Evolutionary conservation across 139 green algal species (phyloP).

Genomic region (Zygnema cylindricum): DNA sequence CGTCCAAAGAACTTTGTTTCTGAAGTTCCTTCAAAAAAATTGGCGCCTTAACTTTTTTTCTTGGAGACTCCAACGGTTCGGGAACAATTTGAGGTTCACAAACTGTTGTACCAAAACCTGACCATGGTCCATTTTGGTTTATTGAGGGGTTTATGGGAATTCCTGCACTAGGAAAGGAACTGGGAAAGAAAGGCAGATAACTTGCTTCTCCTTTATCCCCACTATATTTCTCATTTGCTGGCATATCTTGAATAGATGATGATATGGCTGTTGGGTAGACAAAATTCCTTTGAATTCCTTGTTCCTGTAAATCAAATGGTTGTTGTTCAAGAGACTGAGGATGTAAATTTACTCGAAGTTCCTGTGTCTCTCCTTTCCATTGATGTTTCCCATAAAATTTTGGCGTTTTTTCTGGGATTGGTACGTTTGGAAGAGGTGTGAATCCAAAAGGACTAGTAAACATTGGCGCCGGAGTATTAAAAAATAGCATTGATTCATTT

Average conservation of each 20-base stretch:
- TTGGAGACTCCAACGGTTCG: not conserved
- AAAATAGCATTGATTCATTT: not conserved
- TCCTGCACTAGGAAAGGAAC: not conserved
- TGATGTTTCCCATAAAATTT: not conserved
- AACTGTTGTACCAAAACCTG: not conserved
- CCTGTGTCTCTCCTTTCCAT: not conserved
- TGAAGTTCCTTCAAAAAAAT: not conserved
- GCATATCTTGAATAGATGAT: no score
- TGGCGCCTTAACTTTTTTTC: not conserved
- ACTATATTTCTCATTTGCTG: no score
- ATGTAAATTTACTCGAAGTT: not conserved
- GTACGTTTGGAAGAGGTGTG: not conserved
- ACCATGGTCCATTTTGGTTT: not conserved
- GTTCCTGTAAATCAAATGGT: not conserved
- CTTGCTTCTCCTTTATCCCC: not conserved
- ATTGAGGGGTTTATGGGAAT: not conserved
- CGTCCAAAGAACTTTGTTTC: not conserved
- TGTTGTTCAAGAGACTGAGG: no score
- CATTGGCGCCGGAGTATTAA: not conserved
- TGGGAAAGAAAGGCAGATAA: not conserved
- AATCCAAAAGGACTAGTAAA: not conserved
- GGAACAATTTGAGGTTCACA: not conserved
- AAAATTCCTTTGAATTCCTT: no score
- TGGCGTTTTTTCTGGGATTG: not conserved
- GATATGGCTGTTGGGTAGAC: no score